Conservation (phyloP, 768 basidiomycete genomes). For the Lanmaoa rubissima region DNA sequence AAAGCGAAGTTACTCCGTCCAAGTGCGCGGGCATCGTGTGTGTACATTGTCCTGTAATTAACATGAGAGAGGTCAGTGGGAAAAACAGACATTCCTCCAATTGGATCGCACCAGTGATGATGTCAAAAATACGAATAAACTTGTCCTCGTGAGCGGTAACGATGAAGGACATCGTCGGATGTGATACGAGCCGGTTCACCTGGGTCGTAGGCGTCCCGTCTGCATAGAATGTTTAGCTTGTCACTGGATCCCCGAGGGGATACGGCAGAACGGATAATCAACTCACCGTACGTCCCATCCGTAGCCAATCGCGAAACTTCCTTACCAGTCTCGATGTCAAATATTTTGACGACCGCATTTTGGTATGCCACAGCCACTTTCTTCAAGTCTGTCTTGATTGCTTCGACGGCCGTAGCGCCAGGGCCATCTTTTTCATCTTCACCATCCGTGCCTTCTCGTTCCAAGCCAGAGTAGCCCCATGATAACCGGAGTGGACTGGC, state of each 20-base stretch:
- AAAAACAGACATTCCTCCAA: not conserved
- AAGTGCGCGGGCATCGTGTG: constrained; percentile 90
- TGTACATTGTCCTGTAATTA: constrained; percentile 69
- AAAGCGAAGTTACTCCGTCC: constrained; percentile 87
- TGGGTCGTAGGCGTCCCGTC: constrained; percentile 77
- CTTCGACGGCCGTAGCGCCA: constrained; percentile 82
- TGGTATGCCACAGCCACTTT: constrained; percentile 90
- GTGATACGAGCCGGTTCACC: constrained; percentile 83
- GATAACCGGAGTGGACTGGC: constrained; percentile 62
- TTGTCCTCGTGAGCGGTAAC: constrained; percentile 95
- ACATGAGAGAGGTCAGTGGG: not conserved
- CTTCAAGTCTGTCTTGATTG: constrained; percentile 78
- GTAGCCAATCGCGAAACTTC: constrained; percentile 62
- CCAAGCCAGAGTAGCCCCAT: constrained; percentile 78
- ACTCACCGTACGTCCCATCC: constrained; percentile 57
- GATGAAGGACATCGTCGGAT: constrained; percentile 86
- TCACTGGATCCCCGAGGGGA: not conserved
- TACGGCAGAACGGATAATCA: not conserved
- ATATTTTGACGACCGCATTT: constrained; percentile 86
- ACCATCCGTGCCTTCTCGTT: constrained; percentile 37
- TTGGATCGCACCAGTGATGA: constrained; percentile 61
- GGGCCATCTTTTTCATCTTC: constrained; percentile 45
- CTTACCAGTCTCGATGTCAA: constrained; percentile 86
- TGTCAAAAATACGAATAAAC: constrained; percentile 86
- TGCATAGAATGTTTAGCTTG: constrained; percentile 25